phyloP scores from a whole-genome alignment of 176 grass and related monocot genomes.

The Dendrocalamus sinicus region DNA sequence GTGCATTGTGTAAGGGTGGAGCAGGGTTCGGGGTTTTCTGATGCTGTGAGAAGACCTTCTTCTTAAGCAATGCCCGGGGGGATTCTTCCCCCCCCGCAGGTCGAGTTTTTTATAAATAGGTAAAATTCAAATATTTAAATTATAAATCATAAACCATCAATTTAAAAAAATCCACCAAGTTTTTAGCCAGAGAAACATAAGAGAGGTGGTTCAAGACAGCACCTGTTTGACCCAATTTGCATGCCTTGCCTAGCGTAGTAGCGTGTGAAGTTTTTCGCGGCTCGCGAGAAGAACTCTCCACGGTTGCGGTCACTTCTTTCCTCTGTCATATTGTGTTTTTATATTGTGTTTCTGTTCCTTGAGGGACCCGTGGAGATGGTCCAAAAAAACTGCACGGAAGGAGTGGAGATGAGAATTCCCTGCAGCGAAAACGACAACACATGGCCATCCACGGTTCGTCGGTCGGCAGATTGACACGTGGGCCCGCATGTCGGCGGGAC shows the following conservation, averaged over 20 bases:
- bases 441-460: constrained; percentile 41
- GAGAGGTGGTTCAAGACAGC: not conserved
- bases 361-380: not conserved
- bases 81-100: too few species aligned
- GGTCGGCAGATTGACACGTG: constrained; percentile 26
- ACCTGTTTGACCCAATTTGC: not conserved
- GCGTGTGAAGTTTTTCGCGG: constrained; percentile 32
- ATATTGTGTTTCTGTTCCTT: not conserved
- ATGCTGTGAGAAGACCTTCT: too few species aligned
- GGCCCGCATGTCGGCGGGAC: constrained; percentile 12
- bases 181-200: not conserved
- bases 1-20: too few species aligned
- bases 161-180: too few species aligned
- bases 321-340: not conserved
- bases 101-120: too few species aligned
- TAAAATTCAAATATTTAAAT: too few species aligned
- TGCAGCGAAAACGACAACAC: constrained; percentile 39
- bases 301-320: constrained; percentile 35
- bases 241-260: not conserved
- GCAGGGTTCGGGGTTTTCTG: too few species aligned
- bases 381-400: constrained; percentile 30
- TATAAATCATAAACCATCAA: too few species aligned
- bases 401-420: constrained; percentile 34
- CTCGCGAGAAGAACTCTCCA: constrained; percentile 46
- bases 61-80: too few species aligned